These are phyloP conservation scores for Rosa persica DNA, from an alignment of 306 rosid species.

Conservation along the genomic window DNA sequence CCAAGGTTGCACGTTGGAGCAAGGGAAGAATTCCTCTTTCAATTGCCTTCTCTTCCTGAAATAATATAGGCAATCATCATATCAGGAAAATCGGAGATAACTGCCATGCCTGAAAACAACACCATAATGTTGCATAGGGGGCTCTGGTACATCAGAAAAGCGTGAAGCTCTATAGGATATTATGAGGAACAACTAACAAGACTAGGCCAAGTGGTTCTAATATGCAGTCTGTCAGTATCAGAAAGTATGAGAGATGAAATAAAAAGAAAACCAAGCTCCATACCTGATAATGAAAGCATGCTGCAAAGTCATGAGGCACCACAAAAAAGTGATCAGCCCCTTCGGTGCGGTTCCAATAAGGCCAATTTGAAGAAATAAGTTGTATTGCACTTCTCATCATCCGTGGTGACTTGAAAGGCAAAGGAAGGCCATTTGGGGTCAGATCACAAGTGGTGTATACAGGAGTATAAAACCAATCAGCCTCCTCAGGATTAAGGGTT, in stretches of 20 bases:
- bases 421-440: constrained; percentile 96
- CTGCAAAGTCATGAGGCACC: constrained; percentile 95
- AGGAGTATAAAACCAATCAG: constrained; percentile 99
- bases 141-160: constrained; percentile 8
- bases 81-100: not conserved
- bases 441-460: constrained; percentile 95
- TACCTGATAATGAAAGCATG: constrained; percentile 98
- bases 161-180: constrained; percentile 4
- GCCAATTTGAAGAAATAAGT: constrained; percentile 97
- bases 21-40: constrained; percentile 84
- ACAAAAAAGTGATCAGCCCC: constrained; percentile 98
- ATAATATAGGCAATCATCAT: constrained; percentile 19
- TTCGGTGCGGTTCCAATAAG: constrained; percentile 92
- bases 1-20: constrained; percentile 84
- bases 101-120: not conserved
- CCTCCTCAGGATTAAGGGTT: constrained; percentile 96
- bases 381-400: constrained; percentile 99
- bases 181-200: not conserved
- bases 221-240: not conserved
- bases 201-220: constrained; percentile 8
- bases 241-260: not conserved
- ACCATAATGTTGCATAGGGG: constrained; percentile 6
- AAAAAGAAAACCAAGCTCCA: constrained; percentile 22
- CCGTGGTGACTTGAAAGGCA: constrained; percentile 95
- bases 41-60: constrained; percentile 87